Evolutionary conservation across 768 basidiomycete species (phyloP), one percentile per base, ranked within the genome.

Genomic region (Pilatotrama ljubarskyi): DNA sequence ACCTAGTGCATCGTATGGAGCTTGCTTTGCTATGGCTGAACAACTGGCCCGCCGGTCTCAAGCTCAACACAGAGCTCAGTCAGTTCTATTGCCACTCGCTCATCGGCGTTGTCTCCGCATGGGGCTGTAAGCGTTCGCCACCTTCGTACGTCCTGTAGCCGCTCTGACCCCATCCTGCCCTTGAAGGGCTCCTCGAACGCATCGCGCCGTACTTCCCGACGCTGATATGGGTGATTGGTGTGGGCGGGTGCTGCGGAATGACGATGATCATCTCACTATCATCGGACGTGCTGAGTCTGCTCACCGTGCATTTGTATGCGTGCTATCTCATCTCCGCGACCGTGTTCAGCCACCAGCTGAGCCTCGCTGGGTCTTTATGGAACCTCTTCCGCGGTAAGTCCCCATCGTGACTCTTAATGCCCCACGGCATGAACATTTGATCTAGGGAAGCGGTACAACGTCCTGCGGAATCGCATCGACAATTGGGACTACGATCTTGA

Each of bases 41-140:
- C 70, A 85, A 90, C 61, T 98, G 96, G 96, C 96, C 96, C 0
- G 94, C 88, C 1, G 96, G 97, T 0, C 76, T 99, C 40, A 99
- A 99, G 73, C 85, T 99, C 52, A 98, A 98, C 68, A 92, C 93
- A 0, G 92, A 98, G 66, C 81, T 99, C n/a, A 92, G 93, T 65
- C 77, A 80, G 24, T 90, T 97, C 70, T 90, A 93, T 67, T 84
- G 87, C n/a, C 80, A 85, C 58, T 79, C 82, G 0, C 87, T 97
- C 50, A 77, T 87, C 2, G 80, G 80, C 24, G 62, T 91, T 14
- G 82, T 92, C 15, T 78, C 77, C 0, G 66, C 82, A 2, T 98
- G 93, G 93, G 84, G 81, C 5, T 74, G 95, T 95, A 58, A 47
- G 89, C 22, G 9, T 40, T 36, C 32, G 20, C 37, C 47, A 36